phyloP scores from a whole-genome alignment of 495 filamentous ascomycete species.

The Aspergillus avenaceus region DNA sequence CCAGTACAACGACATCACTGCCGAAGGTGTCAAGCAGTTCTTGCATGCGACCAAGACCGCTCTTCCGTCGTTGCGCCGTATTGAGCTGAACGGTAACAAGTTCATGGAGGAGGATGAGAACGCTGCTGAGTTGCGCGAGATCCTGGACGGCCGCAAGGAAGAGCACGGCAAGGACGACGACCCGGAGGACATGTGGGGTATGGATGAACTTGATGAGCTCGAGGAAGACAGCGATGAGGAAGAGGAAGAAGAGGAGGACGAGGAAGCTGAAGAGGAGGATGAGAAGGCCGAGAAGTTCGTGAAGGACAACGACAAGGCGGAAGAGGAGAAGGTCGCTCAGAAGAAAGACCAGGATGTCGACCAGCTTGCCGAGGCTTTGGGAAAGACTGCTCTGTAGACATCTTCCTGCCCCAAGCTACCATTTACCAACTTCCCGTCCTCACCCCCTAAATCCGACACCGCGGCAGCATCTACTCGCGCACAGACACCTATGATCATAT shows the following conservation, averaged over 20 bases:
- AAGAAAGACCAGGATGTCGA: conserved; percentile 77
- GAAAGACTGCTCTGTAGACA: conserved; percentile 49
- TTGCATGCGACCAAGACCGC: conserved; percentile 56
- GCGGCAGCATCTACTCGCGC: neutral
- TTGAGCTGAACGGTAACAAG: conserved; percentile 95
- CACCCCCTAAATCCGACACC: neutral
- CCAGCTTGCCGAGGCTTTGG: conserved; percentile 68
- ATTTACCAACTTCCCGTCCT: neutral
- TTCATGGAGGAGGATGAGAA: conserved; percentile 80
- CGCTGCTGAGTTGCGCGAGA: conserved; percentile 46
- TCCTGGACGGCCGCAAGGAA: conserved; percentile 55
- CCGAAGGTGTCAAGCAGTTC: conserved; percentile 65
- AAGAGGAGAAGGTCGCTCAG: conserved; percentile 68
- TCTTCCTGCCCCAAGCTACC: neutral
- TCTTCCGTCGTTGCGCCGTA: conserved; percentile 69
- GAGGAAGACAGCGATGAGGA: conserved; percentile 70
- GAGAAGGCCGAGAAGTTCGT: conserved; percentile 54
- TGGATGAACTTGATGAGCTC: conserved; percentile 80
- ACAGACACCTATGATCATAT: neutral
- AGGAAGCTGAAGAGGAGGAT: conserved; percentile 62
- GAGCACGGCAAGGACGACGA: conserved; percentile 47
- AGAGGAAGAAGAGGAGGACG: conserved; percentile 67
- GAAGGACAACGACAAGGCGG: conserved; percentile 67
- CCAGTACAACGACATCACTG: conserved; percentile 92
- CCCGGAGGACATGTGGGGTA: conserved; percentile 66